Evolutionary conservation across 805 yeast species (phyloP), one percentile per base, ranked within the genome.

Genomic region (Hermanozyma aechmeae): DNA sequence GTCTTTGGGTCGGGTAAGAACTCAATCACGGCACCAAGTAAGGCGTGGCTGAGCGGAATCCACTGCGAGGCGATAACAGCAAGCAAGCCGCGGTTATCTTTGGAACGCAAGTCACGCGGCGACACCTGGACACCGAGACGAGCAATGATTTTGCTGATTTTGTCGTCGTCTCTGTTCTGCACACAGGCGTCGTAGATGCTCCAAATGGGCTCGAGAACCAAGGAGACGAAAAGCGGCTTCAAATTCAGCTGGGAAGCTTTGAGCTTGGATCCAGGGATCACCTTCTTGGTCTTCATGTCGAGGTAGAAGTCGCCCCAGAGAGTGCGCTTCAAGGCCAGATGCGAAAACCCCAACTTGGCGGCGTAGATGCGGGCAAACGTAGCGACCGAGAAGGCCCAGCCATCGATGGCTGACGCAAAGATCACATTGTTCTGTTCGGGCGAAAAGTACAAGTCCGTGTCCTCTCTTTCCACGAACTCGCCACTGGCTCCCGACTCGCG

Each of bases 381-480:
- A 29, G 83, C 74, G 28, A 92, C 65, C 24, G 84, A 81, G 53
- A 92, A 92, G 1, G 97, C 99, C 97, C 98, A 92, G 9, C 97
- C 97, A 56, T 92, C 98, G 13, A 81, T 65, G 1, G 98, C 98
- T 16, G 74, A 68, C 1, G 95, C 89, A 61, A 89, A 89, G 0
- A 89, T 73, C 4, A 89, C 96, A 47, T 89, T 89, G 48, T 85
- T 85, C 40, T 73, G 70, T 28, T 79, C 82, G 0, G 99, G 98
- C 12, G 83, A 68, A 38, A 89, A 89, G 50, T 87, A 87, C 15
- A 87, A 57, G 43, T 78, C 93, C 20, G 77, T 72, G 50, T 87
- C 97, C 39, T 76, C 81, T 35, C 68, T 70, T 40, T 84, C 95
- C 14, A 78, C 68, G 45, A 65, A 82, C 31, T 77, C 79, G 12